These are phyloP conservation scores for Kondoa malvinella DNA, from an alignment of 768 basidiomycete genomes.

Conservation along the genomic window DNA sequence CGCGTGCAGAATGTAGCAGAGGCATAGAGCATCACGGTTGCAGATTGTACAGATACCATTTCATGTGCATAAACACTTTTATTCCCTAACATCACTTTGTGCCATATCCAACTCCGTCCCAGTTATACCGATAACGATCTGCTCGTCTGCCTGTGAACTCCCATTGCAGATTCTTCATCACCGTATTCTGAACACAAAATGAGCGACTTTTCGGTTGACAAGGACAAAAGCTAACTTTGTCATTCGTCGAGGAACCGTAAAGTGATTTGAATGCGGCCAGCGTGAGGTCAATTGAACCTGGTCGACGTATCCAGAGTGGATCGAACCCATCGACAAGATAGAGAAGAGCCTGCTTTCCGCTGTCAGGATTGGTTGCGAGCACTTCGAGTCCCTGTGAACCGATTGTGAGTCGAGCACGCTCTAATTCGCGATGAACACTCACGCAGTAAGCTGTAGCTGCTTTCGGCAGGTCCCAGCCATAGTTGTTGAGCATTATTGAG, in stretches of 20 bases:
- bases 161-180: background rate
- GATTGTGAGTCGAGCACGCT: background rate
- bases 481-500: background rate
- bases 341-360: background rate
- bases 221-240: background rate
- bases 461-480: background rate
- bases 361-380: background rate
- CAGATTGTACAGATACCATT: background rate
- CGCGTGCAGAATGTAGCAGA: background rate
- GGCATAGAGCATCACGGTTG: background rate
- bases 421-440: background rate
- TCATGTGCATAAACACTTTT: background rate
- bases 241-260: background rate
- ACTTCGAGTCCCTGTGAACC: background rate
- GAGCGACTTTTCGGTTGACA: background rate
- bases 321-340: background rate
- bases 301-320: background rate
- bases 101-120: background rate
- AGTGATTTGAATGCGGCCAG: background rate
- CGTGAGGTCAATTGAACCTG: background rate
- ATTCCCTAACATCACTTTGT: background rate
- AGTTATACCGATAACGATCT: background rate
- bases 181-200: background rate
- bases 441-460: background rate
- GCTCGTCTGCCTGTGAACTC: background rate